phyloP scores from a whole-genome alignment of 345 rosid species.

The Citrus unshiu region DNA sequence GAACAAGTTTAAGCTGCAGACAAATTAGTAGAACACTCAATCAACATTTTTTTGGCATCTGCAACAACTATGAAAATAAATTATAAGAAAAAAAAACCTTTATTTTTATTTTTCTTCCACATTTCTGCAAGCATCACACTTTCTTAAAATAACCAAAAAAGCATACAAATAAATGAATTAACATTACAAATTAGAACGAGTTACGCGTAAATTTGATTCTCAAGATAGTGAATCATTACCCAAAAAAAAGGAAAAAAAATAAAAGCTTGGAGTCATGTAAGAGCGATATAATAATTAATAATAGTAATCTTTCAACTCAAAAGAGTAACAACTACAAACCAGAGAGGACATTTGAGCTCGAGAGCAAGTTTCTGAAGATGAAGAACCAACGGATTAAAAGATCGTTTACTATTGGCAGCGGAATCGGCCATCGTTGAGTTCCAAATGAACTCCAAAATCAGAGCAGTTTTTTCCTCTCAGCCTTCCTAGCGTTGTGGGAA shows the following conservation, averaged over 20 bases:
- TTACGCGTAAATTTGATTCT: neutral
- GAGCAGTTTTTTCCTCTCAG: neutral
- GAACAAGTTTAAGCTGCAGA: constrained; percentile 58
- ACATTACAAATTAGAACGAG: neutral
- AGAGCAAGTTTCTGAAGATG: constrained; percentile 77
- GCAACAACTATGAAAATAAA: neutral
- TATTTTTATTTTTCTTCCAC: neutral
- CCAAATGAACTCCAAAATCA: neutral
- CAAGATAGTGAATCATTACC: neutral
- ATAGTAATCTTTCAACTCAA: neutral
- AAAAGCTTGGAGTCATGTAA: no score
- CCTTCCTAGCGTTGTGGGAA: neutral
- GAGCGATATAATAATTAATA: no score
- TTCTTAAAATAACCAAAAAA: neutral
- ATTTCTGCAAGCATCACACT: neutral
- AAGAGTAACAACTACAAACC: constrained; percentile 37
- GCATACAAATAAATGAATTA: neutral
- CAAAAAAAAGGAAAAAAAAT: neutral
- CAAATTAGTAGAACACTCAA: neutral
- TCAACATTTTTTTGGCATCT: neutral
- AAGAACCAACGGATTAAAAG: constrained; percentile 70
- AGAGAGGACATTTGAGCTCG: constrained; percentile 86
- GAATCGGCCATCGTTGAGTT: constrained; percentile 38
- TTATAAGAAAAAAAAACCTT: neutral
- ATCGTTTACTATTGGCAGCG: constrained; percentile 9